Base-by-base conservation (phyloP, 2,329 filamentous ascomycete genomes). In the Cladosporium austrohemisphaericum region DNA sequence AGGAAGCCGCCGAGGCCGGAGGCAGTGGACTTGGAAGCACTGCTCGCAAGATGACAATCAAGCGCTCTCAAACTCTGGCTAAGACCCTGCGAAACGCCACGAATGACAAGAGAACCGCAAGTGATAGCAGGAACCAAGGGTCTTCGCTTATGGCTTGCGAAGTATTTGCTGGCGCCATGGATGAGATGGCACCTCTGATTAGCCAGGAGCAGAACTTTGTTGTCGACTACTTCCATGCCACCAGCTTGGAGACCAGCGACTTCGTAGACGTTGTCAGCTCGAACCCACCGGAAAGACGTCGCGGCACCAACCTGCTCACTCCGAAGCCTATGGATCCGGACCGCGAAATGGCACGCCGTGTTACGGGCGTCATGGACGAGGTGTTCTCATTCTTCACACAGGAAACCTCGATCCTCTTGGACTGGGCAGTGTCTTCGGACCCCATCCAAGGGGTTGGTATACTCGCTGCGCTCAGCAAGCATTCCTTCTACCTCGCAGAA, bases 131-230 rank as follows among this genome's bases (percentile, higher is more conserved):
- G 20, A 53, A 57, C 29, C 57, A 61, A n/a, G 62, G 60, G 11
- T 37, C 23, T 4, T 55, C 59, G 11, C 56, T 64, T 47, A 77
- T 86, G 57, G 82, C 88, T 0, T 92, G 84, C 58, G 90, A 95
- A 67, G 82, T 88, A 2, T 95, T 97, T 67, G 77, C 81, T 0
- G 84, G 83, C 29, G 82, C 88, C 10, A 71, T 96, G 53, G 86
- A 93, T 50, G 89, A 96, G 60, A 80, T 93, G 55, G 72, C 91
- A 36, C 88, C 86, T 5, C 77, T 95, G 49, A 83, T 96, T 51
- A 84, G 89, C 58, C 91, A 92, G 66, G 93, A 98, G 69, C 92
- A 98, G 66, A 97, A 96, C 65, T 98, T 97, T 64, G 76, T 96
- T 41, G 84, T 95, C n/a, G 89, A 95, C 59, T 93, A 96, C 67